These are phyloP conservation scores for Cardamine chenopodiifolia DNA, from an alignment of 345 rosid genomes.

Conservation along the genomic window DNA sequence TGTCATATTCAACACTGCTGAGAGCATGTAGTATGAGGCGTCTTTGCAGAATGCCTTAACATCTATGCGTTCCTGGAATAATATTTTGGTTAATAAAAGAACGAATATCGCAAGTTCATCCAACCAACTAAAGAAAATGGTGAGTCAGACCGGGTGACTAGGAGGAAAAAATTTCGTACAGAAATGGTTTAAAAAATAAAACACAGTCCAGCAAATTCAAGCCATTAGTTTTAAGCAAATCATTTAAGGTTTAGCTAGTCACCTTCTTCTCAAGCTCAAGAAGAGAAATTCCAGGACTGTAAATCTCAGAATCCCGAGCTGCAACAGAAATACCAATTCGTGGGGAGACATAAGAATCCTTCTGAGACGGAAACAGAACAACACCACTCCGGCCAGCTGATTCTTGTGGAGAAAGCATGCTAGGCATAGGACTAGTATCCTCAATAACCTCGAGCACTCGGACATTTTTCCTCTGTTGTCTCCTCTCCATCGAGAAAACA, in stretches of 20 bases:
- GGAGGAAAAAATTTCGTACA: background rate
- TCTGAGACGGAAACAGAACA: constrained; percentile 69
- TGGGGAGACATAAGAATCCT: constrained; percentile 73
- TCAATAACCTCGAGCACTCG: constrained; percentile 82
- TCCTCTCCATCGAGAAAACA: constrained; percentile 59
- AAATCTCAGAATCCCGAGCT: constrained; percentile 69
- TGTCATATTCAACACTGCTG: constrained; percentile 82
- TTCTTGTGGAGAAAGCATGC: constrained; percentile 98
- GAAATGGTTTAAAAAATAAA: constrained; percentile 12
- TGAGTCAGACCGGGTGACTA: background rate
- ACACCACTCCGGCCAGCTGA: constrained; percentile 78
- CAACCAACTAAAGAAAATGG: constrained; percentile 17
- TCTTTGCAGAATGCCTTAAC: constrained; percentile 79
- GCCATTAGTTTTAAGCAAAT: constrained; percentile 8
- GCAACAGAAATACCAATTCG: constrained; percentile 89
- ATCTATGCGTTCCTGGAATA: constrained; percentile 86
- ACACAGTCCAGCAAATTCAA: constrained; percentile 7
- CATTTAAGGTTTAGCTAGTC: constrained; percentile 26
- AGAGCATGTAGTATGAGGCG: constrained; percentile 82
- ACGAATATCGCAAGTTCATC: background rate
- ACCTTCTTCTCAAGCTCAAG: constrained; percentile 98
- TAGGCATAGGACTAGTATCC: constrained; percentile 85
- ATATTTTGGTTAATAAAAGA: constrained; percentile 15
- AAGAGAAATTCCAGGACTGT: constrained; percentile 92
- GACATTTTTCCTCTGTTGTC: constrained; percentile 58